phyloP scores from a whole-genome alignment of 306 rosid genomes.

The Glycyrrhiza uralensis region DNA sequence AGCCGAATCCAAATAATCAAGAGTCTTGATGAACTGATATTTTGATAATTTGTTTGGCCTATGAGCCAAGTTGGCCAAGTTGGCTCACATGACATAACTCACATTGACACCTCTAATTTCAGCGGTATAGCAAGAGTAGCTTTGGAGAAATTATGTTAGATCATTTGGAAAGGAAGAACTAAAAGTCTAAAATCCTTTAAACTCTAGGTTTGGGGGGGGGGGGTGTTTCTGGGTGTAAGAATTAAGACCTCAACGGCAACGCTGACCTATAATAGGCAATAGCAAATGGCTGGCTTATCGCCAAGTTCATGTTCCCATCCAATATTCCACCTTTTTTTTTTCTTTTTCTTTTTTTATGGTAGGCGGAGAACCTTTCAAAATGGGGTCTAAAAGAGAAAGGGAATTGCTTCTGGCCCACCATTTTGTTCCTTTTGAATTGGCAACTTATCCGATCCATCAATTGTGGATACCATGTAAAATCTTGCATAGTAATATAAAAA shows the following conservation, averaged over 20 bases:
- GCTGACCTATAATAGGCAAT: slow-evolving; percentile 1
- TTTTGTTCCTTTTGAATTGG: slow-evolving; percentile 37
- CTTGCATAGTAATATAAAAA: too few relatives aligned
- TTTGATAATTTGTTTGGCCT: too few relatives aligned
- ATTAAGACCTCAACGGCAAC: slow-evolving; percentile 39
- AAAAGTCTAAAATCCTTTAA: not conserved
- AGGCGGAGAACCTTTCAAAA: slow-evolving; percentile 39
- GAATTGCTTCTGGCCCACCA: slow-evolving; percentile 33
- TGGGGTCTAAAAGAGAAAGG: slow-evolving; percentile 31
- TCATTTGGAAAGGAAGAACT: slow-evolving; percentile 29
- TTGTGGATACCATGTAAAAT: slow-evolving; percentile 40
- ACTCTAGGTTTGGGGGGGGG: too few relatives aligned
- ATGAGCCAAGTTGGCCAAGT: too few relatives aligned
- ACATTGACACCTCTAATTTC: not conserved
- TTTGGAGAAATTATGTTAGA: not conserved
- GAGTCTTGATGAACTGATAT: too few relatives aligned
- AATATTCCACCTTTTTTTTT: not conserved
- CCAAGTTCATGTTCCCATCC: slow-evolving; percentile 26
- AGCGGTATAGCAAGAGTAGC: not conserved
- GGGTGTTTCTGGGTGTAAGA: slow-evolving; percentile 31
- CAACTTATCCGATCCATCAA: slow-evolving; percentile 45
- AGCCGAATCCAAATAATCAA: too few relatives aligned
- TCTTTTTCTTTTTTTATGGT: not conserved
- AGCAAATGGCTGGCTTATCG: not conserved
- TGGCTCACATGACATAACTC: too few relatives aligned